Evolutionary conservation across 2,329 filamentous ascomycete genomes (phyloP).

Genomic region (Rugonectria rugulosa): DNA sequence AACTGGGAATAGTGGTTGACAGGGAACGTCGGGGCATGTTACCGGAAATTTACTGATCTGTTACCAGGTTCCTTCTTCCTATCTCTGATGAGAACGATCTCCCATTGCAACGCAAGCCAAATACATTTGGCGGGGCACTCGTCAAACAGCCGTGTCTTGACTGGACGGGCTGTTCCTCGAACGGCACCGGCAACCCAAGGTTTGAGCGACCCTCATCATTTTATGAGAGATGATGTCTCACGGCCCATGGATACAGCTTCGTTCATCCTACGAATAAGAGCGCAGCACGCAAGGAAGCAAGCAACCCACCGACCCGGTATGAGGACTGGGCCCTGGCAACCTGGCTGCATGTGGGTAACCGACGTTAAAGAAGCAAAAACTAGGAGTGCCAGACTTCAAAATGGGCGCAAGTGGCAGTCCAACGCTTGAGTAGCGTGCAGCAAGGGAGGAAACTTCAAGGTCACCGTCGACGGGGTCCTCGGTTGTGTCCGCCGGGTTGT

Average conservation of each 20-base stretch:
- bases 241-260: background rate
- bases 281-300: too few relatives aligned
- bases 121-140: background rate
- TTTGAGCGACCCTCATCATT: background rate
- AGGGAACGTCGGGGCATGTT: background rate
- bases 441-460: background rate
- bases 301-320: background rate
- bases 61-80: background rate
- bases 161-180: background rate
- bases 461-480: conserved; percentile 12
- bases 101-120: background rate
- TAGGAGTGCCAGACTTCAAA: conserved; percentile 3
- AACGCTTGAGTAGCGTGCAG: conserved; percentile 6
- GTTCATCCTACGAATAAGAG: too few relatives aligned
- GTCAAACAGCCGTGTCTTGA: background rate
- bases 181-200: background rate
- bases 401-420: conserved; percentile 16
- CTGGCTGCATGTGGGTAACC: background rate
- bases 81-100: background rate
- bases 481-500: conserved; percentile 21
- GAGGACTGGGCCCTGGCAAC: background rate
- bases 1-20: background rate
- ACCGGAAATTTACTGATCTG: background rate
- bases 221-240: background rate
- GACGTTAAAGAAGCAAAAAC: background rate